Base-by-base conservation (phyloP, 148 eudicot species). In the Gaultheria prostrata region DNA sequence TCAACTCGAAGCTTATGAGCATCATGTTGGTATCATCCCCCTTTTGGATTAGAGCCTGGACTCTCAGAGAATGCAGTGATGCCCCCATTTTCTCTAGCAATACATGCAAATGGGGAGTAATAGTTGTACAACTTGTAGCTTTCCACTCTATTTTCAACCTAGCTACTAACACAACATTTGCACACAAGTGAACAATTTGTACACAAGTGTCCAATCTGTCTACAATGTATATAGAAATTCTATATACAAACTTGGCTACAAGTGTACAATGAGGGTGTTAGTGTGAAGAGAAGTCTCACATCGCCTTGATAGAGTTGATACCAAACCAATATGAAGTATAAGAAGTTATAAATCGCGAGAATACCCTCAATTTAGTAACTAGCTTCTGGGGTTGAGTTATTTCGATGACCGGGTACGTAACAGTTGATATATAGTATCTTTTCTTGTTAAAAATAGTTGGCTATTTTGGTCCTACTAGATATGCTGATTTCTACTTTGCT, bases 1-100 rank as follows among this genome's bases (percentile, higher is more conserved):
- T 86, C 90, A 85, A 86, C 90, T 84, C 87, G 83, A 77, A 77
- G 69, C 14, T 45, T 67, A 13, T 65, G n/a, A 35, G 65, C n/a
- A 51, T 84, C 77, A 84, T 84, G 65, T 46, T 48, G 54, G 24
- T 26, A 33, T 5, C 32, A 35, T 56, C 26, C 4, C 26, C 43
- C 30, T 59, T 28, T 20, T 32, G 46, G 43, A 35, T 17, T 57
- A 33, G 72, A 39, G 74, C 45, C 8, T 80, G 53, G 46, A 56
- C 69, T 49, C 8, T 28, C 2, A 33, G 56, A 50, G 11, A 17
- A 35, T 82, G 24, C 79, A 72, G 78, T 80, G 70, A 73, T 79
- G 80, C 79, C 28, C 75, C 79, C 83, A 35, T n/a, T 79, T 63
- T 30, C 74, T 56, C 69, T 57, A 28, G 1, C 30, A 65, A n/a